These are phyloP conservation scores for Massariosphaeria phaeospora DNA, from an alignment of 495 filamentous ascomycete genomes.

Conservation along the genomic window DNA sequence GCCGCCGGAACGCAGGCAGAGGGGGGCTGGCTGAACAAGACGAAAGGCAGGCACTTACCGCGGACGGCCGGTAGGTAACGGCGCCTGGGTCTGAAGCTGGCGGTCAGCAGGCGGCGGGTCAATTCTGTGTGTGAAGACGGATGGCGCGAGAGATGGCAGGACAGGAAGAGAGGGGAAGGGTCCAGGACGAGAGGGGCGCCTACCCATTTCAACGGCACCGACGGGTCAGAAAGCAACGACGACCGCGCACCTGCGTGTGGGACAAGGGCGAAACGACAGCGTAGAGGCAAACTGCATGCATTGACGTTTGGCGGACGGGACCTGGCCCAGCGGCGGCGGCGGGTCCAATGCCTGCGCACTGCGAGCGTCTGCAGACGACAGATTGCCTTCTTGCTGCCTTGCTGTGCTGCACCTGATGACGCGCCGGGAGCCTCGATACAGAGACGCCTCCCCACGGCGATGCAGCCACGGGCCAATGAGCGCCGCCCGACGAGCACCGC, in stretches of 20 bases:
- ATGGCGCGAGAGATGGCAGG: background rate
- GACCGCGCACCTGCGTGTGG: constrained; percentile 13
- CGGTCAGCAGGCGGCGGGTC: background rate
- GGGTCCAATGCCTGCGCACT: constrained; percentile 5
- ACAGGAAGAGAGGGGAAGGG: constrained; percentile 3
- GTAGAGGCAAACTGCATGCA: no score
- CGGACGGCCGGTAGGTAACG: constrained; percentile 28
- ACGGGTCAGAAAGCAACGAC: background rate
- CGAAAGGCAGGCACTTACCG: constrained; percentile 17
- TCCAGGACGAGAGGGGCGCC: constrained; percentile 1
- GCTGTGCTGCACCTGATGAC: constrained; percentile 16
- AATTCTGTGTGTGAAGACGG: background rate
- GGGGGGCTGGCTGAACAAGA: background rate
- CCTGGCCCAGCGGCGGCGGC: constrained; percentile 7
- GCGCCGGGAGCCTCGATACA: constrained; percentile 6
- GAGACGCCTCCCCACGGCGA: background rate
- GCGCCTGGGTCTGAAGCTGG: background rate
- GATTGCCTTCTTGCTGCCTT: constrained; percentile 33
- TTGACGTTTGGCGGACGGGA: background rate
- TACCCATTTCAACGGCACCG: constrained; percentile 19
- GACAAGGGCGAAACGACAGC: constrained; percentile 4
- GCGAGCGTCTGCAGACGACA: constrained; percentile 13
- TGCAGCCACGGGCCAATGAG: constrained; percentile 8
- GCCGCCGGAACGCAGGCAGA: background rate
- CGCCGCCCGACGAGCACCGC: background rate